Evolutionary conservation across 1,139 yeast species (phyloP).

Genomic region (Hansenula sp.): DNA sequence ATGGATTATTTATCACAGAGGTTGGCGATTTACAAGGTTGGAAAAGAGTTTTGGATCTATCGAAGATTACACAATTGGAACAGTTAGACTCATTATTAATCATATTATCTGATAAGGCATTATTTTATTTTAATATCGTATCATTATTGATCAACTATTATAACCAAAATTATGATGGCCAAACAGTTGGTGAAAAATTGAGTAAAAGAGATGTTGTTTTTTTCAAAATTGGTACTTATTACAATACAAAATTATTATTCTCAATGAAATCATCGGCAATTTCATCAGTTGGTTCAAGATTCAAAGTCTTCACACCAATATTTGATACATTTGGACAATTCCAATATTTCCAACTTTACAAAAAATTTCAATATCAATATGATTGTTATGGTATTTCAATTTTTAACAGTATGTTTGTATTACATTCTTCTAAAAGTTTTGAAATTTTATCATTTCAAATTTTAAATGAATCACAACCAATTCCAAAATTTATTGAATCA

Average conservation of each 20-base stretch:
- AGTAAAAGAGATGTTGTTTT: constrained; percentile 41
- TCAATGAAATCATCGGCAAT: constrained; percentile 15
- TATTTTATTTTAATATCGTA: constrained; percentile 58
- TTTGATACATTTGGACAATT: constrained; percentile 45
- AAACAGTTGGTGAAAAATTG: constrained; percentile 27
- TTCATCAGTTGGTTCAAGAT: constrained; percentile 26
- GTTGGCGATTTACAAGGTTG: constrained; percentile 38
- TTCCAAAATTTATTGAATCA: constrained; percentile 37
- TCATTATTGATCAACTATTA: constrained; percentile 25
- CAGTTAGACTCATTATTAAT: constrained; percentile 59
- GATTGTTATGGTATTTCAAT: constrained; percentile 56
- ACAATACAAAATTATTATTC: constrained; percentile 46
- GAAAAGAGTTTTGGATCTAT: constrained; percentile 54
- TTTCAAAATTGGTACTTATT: constrained; percentile 60
- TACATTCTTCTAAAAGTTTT: constrained; percentile 67
- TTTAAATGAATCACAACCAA: constrained; percentile 48
- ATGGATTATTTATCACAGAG: constrained; percentile 40
- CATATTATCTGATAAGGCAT: constrained; percentile 52
- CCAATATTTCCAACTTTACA: constrained; percentile 46
- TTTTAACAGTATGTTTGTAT: constrained; percentile 60
- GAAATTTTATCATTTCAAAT: constrained; percentile 64
- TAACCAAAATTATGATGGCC: constrained; percentile 19
- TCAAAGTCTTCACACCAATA: constrained; percentile 49
- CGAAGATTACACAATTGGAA: constrained; percentile 56
- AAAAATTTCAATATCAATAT: constrained; percentile 44